Conservation (phyloP, 108 stramenopile species). For the Fragilaria radians region DNA sequence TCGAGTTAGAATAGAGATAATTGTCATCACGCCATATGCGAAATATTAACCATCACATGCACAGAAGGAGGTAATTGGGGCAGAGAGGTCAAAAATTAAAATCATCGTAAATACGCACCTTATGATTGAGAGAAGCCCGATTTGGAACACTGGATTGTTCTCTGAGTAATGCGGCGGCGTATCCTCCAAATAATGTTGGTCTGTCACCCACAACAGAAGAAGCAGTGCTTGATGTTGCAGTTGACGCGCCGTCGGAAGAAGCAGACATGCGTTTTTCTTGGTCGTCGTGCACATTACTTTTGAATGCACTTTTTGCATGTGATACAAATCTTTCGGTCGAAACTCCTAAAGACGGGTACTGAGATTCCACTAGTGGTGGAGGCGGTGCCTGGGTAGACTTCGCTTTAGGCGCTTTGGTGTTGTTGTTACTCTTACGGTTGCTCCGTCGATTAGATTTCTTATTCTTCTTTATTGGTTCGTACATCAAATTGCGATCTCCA, state of each 20-base stretch:
- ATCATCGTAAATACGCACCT: too few species aligned
- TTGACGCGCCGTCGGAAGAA: background rate
- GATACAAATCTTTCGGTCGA: too few species aligned
- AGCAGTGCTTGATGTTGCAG: background rate
- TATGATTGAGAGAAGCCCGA: too few species aligned
- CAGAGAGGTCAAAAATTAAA: too few species aligned
- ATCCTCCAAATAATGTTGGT: background rate
- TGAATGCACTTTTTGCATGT: too few species aligned
- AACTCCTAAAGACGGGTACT: background rate
- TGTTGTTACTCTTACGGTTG: background rate
- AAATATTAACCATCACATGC: too few species aligned
- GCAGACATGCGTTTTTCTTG: background rate
- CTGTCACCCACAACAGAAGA: conserved; percentile 1
- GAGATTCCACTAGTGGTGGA: background rate
- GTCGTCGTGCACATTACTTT: background rate
- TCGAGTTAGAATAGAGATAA: background rate
- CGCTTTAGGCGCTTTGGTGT: background rate
- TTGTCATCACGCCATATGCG: too few species aligned
- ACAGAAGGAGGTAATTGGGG: too few species aligned
- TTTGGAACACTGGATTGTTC: too few species aligned
- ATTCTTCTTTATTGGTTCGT: background rate
- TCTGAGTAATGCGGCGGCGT: conserved; percentile 1
- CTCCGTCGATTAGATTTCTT: background rate
- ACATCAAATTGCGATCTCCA: background rate
- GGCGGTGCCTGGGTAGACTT: background rate